Evolutionary conservation across 495 filamentous ascomycete species (phyloP).

Genomic region (Penicillium simplicissimum): DNA sequence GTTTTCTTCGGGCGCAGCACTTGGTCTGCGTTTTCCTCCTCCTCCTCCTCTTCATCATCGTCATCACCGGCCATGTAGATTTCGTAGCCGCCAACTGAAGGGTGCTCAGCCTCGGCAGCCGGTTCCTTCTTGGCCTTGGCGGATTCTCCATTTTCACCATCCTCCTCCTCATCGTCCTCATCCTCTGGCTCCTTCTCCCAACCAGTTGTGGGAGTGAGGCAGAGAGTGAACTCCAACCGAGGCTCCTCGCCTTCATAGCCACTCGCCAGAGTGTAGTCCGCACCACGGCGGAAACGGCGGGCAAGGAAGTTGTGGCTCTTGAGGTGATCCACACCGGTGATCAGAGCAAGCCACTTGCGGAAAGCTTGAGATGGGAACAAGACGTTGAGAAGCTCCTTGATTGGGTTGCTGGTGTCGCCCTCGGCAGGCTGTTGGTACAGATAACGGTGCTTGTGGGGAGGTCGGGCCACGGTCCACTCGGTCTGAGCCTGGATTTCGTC

Average conservation of each 20-base stretch:
- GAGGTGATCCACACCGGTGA: slow-evolving; percentile 67
- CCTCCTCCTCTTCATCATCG: slow-evolving; percentile 50
- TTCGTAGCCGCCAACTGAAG: slow-evolving; percentile 77
- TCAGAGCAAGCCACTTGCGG: slow-evolving; percentile 80
- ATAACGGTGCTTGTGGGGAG: slow-evolving; percentile 94
- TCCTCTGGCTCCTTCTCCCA: slow-evolving; percentile 75
- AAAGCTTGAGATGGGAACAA: slow-evolving; percentile 86
- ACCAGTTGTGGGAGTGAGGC: slow-evolving; percentile 75
- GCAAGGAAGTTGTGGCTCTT: slow-evolving; percentile 69
- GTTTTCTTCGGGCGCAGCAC: slow-evolving; percentile 31
- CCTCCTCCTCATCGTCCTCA: slow-evolving; percentile 48
- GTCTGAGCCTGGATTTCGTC: slow-evolving; percentile 58
- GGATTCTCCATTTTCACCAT: slow-evolving; percentile 18
- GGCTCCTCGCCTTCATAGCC: slow-evolving; percentile 73
- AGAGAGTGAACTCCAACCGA: slow-evolving; percentile 82
- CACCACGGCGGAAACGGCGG: slow-evolving; percentile 79
- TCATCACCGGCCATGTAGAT: slow-evolving; percentile 89
- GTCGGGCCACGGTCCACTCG: slow-evolving; percentile 74
- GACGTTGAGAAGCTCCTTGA: slow-evolving; percentile 73
- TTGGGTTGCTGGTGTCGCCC: slow-evolving; percentile 50
- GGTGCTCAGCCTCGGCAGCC: slow-evolving; percentile 47
- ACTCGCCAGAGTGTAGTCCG: slow-evolving; percentile 91
- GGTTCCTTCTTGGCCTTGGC: slow-evolving; percentile 27
- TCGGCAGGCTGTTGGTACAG: slow-evolving; percentile 66
- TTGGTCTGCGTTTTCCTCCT: slow-evolving; percentile 32